Evolutionary conservation across 2,329 filamentous ascomycete species (phyloP), one percentile per base, ranked within the genome.

Genomic region (Paracamarosporium sp.): DNA sequence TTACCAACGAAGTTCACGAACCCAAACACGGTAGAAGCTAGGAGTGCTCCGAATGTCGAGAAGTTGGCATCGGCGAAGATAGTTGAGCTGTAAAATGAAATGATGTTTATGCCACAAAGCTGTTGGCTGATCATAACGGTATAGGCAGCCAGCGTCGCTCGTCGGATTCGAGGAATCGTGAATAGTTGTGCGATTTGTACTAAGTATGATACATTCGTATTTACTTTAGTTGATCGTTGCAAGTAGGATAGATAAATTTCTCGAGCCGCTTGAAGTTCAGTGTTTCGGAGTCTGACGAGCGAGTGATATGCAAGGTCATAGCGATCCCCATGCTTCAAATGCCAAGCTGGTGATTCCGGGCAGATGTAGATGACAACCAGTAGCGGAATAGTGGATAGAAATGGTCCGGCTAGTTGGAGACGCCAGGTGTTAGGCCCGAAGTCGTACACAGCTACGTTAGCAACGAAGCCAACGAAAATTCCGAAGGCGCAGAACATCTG

Each of bases 31-130:
- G 52, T 60, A 24, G 22, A 78, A 53, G 55, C 65, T 48, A 57
- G 52, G 15, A 68, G 51, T 3, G 64, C 62, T 22, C 65, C 25
- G 11, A 28, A 33, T 15, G 20, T 40, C 6, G 47, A 38, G 20
- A 31, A 50, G 3, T 62, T 61, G 22, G 59, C 64, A 20, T 60
- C 52, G 0, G 91, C 94, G 69, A 93, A 91, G 45, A 88, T 65
- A 66, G 94, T 59, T 7, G 53, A 92, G 69, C 95, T 95, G 30
- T 92, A 94, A 50, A 88, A 81, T 0, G 92, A 91, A 7, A 96
- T 88, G 2, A 86, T 61, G 27, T 61, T 61, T 20, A 60, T 68
- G 15, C 63, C 63, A 12, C 64, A 66, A 48, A 67, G 57, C 44
- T 69, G 66, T 50, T 68, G 78, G 65, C 51, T 78, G 63, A 11